Evolutionary conservation across 352 stramenopile genomes (phyloP), one percentile per base, ranked within the genome.

Genomic region (Thalassiosira livingstoniorum): DNA sequence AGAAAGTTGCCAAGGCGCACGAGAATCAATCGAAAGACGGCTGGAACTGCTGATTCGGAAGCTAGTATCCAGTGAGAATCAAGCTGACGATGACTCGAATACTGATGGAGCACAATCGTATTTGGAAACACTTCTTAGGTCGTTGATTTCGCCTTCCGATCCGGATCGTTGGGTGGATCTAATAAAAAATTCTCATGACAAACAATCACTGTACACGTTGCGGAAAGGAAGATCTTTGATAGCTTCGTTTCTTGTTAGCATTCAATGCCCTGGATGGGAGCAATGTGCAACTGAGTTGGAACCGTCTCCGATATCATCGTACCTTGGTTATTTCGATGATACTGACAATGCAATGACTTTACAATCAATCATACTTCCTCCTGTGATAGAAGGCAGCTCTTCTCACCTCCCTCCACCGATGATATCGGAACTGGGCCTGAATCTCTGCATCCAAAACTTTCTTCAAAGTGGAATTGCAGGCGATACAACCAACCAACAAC

Each of bases 401-500:
- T 67, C 70, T 13, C 42, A 78, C 18, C 66, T 73, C 18, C 64
- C 66, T 53, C 63, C 79, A 60, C 79, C 79, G 5, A 62, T 82
- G n/a, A 68, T 86, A 1, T 82, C 79, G 18, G 79, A 86, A 66
- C 64, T 86, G 34, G 79, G 79, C 43, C 63, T 86, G 4, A 80
- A 66, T 43, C 29, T 73, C 15, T 86, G 79, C 42, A 51, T 86
- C 0, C 62, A 53, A 27, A 82, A 86, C 32, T 73, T 78, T 53
- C 51, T 86, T 27, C 57, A 78, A 25, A 72, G 67, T 32, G 60
- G 71, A 25, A 13, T 23, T 23, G 18, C 37, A 32, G 31, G 74
- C 15, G 47, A 62, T 31, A 39, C 21, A 55, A 4, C 11, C 23
- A 43, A 21, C 7, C 32, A 29, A 62, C 58, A 43, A 31, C 37